A percentile compares a stretch with the other conserved stretches of the same genome.
Conservation (phyloP, 1,284 basidiomycete genomes). For the Trametes pubescens region DNA sequence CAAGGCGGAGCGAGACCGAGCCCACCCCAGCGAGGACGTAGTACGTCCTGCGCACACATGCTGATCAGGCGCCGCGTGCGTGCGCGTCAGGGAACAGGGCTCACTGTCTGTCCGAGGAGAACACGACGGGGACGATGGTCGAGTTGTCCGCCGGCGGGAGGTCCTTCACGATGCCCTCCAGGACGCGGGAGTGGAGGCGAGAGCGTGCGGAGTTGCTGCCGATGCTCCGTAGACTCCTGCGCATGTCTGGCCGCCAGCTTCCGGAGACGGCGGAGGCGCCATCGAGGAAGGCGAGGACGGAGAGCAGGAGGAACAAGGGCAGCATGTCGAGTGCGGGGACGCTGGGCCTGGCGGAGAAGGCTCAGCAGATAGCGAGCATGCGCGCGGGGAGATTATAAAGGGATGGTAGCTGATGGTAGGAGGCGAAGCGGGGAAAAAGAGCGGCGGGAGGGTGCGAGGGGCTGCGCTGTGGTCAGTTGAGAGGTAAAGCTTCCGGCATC, state of each 20-base stretch:
- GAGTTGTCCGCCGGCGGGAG: conserved; percentile 36
- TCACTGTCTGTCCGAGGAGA: conserved; percentile 44
- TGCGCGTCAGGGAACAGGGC: conserved; percentile 21
- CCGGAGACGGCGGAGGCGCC: conserved; percentile 21
- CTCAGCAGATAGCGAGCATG: conserved; percentile 24
- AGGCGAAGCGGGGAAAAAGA: conserved; percentile 14
- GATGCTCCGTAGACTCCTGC: conserved; percentile 16
- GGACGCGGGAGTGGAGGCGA: conserved; percentile 27
- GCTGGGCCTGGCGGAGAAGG: conserved; percentile 8
- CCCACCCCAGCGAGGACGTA: conserved; percentile 67
- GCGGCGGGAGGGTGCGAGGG: conserved; percentile 3
- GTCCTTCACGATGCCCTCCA: conserved; percentile 36
- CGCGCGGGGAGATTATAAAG: conserved; percentile 13
- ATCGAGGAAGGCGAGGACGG: conserved; percentile 34
- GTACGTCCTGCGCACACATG: conserved; percentile 62
- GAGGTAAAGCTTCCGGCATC: not conserved
- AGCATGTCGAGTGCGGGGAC: conserved; percentile 31
- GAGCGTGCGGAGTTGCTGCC: not conserved
- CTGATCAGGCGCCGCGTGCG: not conserved
- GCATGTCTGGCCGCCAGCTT: conserved; percentile 33
- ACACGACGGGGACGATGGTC: conserved; percentile 39
- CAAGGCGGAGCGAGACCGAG: conserved; percentile 70
- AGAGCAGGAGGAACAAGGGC: conserved; percentile 27
- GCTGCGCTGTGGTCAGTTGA: not conserved
- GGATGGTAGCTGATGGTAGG: conserved; percentile 15